Conservation (phyloP, 176 grass and related monocot species). For the Eragrostis nindensis region DNA sequence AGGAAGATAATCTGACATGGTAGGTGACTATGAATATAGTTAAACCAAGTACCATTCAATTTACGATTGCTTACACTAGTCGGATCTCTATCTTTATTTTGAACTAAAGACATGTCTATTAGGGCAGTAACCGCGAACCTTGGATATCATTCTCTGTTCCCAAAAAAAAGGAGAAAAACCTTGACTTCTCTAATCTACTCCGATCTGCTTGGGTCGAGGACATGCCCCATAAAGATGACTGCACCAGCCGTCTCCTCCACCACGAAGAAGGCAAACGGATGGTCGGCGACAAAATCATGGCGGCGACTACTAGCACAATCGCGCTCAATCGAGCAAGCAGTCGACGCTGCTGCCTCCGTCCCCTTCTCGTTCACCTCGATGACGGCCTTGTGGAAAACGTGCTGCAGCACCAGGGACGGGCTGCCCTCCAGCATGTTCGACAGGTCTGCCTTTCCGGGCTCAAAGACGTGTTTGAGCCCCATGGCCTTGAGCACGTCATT, state of each 20-base stretch:
- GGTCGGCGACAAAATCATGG: neutral
- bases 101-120: too few species aligned
- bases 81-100: too few species aligned
- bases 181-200: neutral
- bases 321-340: neutral
- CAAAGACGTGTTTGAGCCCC: neutral
- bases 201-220: neutral
- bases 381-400: constrained; percentile 18
- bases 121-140: too few species aligned
- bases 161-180: too few species aligned
- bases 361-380: too few species aligned
- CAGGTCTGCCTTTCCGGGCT: neutral
- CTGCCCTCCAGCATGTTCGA: constrained; percentile 8
- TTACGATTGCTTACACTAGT: too few species aligned
- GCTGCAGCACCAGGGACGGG: neutral
- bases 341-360: neutral
- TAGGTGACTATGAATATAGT: too few species aligned
- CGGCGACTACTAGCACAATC: fast-evolving
- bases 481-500: neutral
- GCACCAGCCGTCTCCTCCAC: neutral
- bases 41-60: too few species aligned
- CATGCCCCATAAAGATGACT: neutral
- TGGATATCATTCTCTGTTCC: too few species aligned
- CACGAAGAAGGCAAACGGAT: neutral
- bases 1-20: too few species aligned